These are phyloP conservation scores for Globisporangium paddicum DNA, from an alignment of 352 stramenopile species.

Conservation along the genomic window DNA sequence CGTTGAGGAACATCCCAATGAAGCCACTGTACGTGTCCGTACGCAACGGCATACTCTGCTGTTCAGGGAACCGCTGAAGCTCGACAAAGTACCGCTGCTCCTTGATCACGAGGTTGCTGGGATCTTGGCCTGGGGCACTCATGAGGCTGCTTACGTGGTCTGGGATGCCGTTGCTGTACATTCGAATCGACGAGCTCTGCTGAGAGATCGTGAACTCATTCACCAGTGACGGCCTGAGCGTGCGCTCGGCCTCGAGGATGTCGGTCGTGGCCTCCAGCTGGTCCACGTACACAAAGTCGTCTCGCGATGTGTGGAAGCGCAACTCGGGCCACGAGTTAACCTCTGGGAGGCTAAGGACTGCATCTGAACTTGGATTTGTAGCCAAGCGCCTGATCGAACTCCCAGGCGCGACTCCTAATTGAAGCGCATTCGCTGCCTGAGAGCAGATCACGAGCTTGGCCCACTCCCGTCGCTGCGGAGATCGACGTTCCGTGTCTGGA, in stretches of 20 bases:
- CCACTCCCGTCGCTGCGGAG: conserved; percentile 26
- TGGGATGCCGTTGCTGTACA: conserved; percentile 69
- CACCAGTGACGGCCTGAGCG: background rate
- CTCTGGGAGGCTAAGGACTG: conserved; percentile 54
- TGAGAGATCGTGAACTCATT: conserved; percentile 50
- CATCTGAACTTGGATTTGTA: conserved; percentile 38
- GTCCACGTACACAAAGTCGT: conserved; percentile 38
- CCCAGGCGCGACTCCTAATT: conserved; percentile 22
- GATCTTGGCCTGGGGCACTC: background rate
- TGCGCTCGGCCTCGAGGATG: conserved; percentile 5
- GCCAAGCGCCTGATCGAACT: conserved; percentile 38
- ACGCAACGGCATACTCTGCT: conserved; percentile 24
- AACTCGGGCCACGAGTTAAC: conserved; percentile 57
- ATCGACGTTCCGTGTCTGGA: conserved; percentile 25
- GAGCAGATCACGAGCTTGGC: conserved; percentile 51
- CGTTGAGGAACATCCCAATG: conserved; percentile 55
- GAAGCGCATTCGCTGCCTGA: conserved; percentile 35
- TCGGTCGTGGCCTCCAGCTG: conserved; percentile 41
- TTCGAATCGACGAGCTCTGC: conserved; percentile 28
- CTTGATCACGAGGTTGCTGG: background rate
- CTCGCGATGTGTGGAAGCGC: conserved; percentile 29
- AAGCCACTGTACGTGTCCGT: conserved; percentile 23
- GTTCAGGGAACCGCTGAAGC: conserved; percentile 39
- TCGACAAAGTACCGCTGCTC: conserved; percentile 59
- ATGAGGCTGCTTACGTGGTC: conserved; percentile 23